These are phyloP conservation scores for Neoascochyta sp. DNA, from an alignment of 2,329 filamentous ascomycete species.

Conservation along the genomic window DNA sequence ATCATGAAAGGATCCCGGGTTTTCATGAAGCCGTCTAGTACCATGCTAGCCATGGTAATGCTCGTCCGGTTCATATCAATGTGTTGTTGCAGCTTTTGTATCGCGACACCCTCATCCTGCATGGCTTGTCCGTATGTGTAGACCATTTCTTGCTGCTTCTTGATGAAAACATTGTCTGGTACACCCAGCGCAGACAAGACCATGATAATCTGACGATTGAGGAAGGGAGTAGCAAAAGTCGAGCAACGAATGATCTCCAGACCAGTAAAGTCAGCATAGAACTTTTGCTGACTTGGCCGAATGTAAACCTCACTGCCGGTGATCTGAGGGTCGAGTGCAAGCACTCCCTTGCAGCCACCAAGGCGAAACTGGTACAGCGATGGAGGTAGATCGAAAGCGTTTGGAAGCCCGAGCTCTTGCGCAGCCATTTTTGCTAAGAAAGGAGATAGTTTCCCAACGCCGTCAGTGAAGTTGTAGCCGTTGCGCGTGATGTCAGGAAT, in stretches of 20 bases:
- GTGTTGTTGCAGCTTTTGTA: constrained; percentile 66
- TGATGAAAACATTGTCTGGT: constrained; percentile 60
- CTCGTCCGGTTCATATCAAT: constrained; percentile 85
- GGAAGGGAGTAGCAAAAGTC: constrained; percentile 67
- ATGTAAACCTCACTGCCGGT: constrained; percentile 68
- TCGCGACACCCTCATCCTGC: constrained; percentile 59
- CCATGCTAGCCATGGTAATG: constrained; percentile 68
- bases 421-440: constrained; percentile 72
- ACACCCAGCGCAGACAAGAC: constrained; percentile 80
- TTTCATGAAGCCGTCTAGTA: constrained; percentile 74
- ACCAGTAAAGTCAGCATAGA: constrained; percentile 64
- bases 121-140: constrained; percentile 67
- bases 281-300: constrained; percentile 84
- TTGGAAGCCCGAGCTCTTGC: constrained; percentile 62
- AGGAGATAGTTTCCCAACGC: constrained; percentile 85
- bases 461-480: constrained; percentile 77
- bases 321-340: constrained; percentile 69
- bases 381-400: constrained; percentile 55
- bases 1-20: constrained; percentile 74
- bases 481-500: constrained; percentile 69
- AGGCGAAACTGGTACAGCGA: constrained; percentile 90
- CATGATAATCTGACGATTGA: constrained; percentile 87
- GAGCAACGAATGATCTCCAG: constrained; percentile 86
- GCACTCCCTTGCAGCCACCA: constrained; percentile 86
- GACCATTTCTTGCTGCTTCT: constrained; percentile 66